A percentile compares a stretch with the other conserved stretches of the same genome.
Evolutionary conservation across 306 rosid species (phyloP).

Genomic region (Cucurbita moschata): DNA sequence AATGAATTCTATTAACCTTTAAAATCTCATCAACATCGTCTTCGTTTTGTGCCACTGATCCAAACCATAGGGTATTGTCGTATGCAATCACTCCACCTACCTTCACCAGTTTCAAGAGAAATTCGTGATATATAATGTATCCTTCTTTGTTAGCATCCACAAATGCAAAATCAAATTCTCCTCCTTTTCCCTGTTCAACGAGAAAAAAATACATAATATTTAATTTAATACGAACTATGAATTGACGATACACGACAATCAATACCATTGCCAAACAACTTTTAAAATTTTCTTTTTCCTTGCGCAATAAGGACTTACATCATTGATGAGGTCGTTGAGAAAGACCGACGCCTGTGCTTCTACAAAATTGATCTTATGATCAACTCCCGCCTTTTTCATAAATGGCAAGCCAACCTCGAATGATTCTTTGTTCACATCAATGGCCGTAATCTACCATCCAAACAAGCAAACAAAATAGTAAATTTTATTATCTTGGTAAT

Average conservation of each 20-base stretch:
- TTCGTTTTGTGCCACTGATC: constrained; percentile 17
- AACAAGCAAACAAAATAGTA: background rate
- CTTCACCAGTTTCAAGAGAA: constrained; percentile 28
- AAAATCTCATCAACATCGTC: background rate
- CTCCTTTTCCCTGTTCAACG: constrained; percentile 21
- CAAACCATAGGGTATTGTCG: constrained; percentile 52
- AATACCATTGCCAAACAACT: no score
- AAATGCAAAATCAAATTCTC: constrained; percentile 33
- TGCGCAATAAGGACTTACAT: constrained; percentile 10
- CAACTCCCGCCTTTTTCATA: constrained; percentile 38
- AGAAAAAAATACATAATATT: no score
- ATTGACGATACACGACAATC: no score
- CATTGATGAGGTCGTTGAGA: constrained; percentile 20
- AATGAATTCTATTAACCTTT: background rate
- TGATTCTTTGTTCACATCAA: constrained; percentile 26
- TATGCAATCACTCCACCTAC: constrained; percentile 42
- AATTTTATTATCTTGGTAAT: no score
- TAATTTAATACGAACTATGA: no score
- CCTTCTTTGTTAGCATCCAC: constrained; percentile 38
- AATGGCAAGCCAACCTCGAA: constrained; percentile 37
- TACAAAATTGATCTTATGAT: constrained; percentile 38
- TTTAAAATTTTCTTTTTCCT: no score
- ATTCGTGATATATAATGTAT: constrained; percentile 31
- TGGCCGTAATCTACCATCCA: constrained; percentile 18
- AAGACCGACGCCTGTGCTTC: constrained; percentile 21